Conservation (phyloP, 108 stramenopile species). For the Cyclotella sp. region DNA sequence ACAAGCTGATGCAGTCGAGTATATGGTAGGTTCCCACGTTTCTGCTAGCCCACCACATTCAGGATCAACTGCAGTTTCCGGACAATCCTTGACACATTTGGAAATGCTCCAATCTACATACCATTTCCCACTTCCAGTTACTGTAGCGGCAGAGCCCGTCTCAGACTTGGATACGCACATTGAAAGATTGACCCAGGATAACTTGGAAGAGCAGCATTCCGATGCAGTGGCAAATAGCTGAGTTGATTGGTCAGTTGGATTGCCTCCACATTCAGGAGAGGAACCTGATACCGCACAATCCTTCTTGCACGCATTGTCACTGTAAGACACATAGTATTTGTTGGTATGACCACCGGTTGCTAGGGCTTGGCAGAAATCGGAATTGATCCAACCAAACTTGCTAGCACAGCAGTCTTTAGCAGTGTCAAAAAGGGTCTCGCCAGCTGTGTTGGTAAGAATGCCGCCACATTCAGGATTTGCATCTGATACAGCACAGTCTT, state of each 20-base stretch:
- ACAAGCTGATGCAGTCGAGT: too few relatives aligned
- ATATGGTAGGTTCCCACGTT: neutral
- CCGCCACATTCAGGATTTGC: neutral
- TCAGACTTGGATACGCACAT: neutral
- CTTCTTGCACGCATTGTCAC: neutral
- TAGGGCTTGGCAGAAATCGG: neutral
- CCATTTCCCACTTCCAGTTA: constrained; percentile 1
- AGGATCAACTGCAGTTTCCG: neutral
- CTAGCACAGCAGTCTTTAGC: constrained; percentile 17
- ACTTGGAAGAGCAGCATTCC: constrained; percentile 8
- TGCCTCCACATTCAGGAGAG: constrained; percentile 7
- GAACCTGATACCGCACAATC: neutral
- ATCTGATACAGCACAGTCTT: neutral
- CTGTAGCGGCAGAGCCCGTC: neutral
- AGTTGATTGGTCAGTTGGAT: neutral
- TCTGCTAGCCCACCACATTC: constrained; percentile 1
- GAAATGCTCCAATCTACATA: neutral
- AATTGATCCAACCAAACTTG: constrained; percentile 4
- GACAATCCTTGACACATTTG: constrained; percentile 8
- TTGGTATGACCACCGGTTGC: neutral
- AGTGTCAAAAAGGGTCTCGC: neutral
- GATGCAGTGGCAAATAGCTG: constrained; percentile 13
- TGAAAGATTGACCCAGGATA: neutral
- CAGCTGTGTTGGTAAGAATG: neutral
- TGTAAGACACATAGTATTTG: constrained; percentile 13